Evolutionary conservation across 2,329 filamentous ascomycete species (phyloP), one percentile per base, ranked within the genome.

Genomic region (Neonectria sp.): DNA sequence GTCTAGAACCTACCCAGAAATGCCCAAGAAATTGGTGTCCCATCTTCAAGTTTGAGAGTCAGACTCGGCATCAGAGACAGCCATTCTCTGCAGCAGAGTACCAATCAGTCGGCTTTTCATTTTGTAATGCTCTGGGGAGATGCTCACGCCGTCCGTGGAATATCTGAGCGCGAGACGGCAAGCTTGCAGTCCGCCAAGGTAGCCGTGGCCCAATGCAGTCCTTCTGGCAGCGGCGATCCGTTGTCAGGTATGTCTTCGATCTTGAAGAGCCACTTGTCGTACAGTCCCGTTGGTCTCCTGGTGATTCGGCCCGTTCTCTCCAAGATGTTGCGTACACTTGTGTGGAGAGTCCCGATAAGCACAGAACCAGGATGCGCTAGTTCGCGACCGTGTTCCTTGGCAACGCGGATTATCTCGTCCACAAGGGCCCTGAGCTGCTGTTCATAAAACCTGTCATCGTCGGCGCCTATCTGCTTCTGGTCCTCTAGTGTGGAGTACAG

Each of bases 21-120:
- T 0, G 86, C 87, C 92, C 92, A 94, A 0, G 90, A 89, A 6
- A 93, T 80, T 0, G 86, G 84, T 1, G 80, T 85, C 1, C 82
- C 84, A 21, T 86, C 82, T 1, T 78, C 74, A 0, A 82, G 75
- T 59, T 85, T 84, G 24, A 90, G 79, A 2, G 83, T 81, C 43
- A 83, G 76, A 68, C 82, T 88, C 3, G 86, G 86, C 48, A 87
- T 80, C 25, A 77, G 75, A 65, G 80, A 72, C 29, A 87, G 76
- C 13, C 80, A 86, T 11, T 82, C 78, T 68, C 83, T 86, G 37
- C 13, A 33, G 21, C 3, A 40, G 53, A 31, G 37, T 27, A 15
- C 43, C 13, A 48, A 9, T 49, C 13, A 51, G 27, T 51, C 8
- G 9, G 57, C 37, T n/a, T 21, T 31, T 29, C 21, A 6, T 6